Percentiles rank a stretch among this genome's conserved stretches.
phyloP scores from a whole-genome alignment of 495 filamentous ascomycete species.

The Lasiosphaeria hispida region DNA sequence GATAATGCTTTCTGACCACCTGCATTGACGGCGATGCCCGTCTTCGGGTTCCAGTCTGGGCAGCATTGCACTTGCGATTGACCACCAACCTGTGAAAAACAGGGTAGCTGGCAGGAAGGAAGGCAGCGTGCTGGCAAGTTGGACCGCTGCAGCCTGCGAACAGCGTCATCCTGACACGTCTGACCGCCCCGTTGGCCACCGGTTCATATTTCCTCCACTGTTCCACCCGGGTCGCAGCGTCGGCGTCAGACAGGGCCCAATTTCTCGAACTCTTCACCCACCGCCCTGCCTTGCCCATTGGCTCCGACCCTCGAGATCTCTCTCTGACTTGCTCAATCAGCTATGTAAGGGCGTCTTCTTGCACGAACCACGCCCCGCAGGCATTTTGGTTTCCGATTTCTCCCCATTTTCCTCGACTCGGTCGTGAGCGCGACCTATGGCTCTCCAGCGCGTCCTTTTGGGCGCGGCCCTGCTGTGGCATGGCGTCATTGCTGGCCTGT shows the following conservation, averaged over 20 bases:
- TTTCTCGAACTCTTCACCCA: constrained; percentile 7
- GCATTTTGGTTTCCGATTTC: constrained; percentile 5
- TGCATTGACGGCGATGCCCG: no score
- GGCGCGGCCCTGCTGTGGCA: constrained; percentile 31
- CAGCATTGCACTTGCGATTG: no score
- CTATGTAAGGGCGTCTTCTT: constrained; percentile 12
- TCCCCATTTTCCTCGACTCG: not conserved
- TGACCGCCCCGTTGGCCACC: constrained; percentile 16
- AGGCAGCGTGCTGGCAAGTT: not conserved
- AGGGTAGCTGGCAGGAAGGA: not conserved
- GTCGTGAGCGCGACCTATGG: constrained; percentile 13
- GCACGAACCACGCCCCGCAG: not conserved
- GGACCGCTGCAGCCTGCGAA: not conserved
- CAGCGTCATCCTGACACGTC: constrained; percentile 19
- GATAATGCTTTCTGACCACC: no score
- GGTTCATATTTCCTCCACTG: not conserved
- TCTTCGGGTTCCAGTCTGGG: no score
- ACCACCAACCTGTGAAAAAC: not conserved
- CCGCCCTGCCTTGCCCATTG: not conserved
- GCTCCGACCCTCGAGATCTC: not conserved
- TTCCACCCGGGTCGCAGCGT: not conserved
- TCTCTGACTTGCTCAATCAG: not conserved
- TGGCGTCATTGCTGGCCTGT: constrained; percentile 34
- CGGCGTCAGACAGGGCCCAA: constrained; percentile 12
- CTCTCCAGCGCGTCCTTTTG: constrained; percentile 22